Evolutionary conservation across 805 yeast species (phyloP), one percentile per base, ranked within the genome.

Genomic region (Ogataea methylovora): DNA sequence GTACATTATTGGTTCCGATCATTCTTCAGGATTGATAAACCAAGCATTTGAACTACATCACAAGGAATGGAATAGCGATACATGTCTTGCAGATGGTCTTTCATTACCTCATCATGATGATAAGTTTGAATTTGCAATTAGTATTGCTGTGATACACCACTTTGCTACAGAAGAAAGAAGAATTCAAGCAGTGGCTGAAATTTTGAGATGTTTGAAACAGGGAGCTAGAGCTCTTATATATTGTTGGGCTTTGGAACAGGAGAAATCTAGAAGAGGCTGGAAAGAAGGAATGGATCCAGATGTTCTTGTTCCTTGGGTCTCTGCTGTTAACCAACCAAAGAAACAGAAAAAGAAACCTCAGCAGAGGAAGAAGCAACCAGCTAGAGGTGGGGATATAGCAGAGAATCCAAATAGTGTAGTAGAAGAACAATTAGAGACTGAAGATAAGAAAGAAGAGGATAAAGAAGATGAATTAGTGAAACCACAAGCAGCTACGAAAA

Each of bases 201-300:
- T 88, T 2, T 52, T 92, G 25, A 58, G 76, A 15, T 50, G 54
- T 20, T 54, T 92, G 34, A 65, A 55, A 27, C 35, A 42, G 0
- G 76, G 76, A 1, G 96, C 95, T 1, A 71, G 69, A 34, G 83
- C 85, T 0, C 60, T 92, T 47, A 72, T 92, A 7, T 92, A 90
- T 54, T 94, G 94, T 34, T 92, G 98, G 98, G 98, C 98, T 0
- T 58, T 92, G 34, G 98, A 92, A 44, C 98, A 92, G 56, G 83
- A 79, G 37, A 70, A 67, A 17, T 83, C 95, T 0, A 68, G 97
- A 45, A 69, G 97, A 47, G 97, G 97, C 0, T 92, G 86, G 60
- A 79, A 82, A 43, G 88, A 78, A 45, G 94, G 94, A 9, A 87
- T 82, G 75, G 87, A 83, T 35, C 97, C 85, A 54, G 98, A 92